A percentile compares a stretch with the other conserved stretches of the same genome.
Conservation (phyloP, 176 grass and related monocot genomes). For the Oryza glumipatula region DNA sequence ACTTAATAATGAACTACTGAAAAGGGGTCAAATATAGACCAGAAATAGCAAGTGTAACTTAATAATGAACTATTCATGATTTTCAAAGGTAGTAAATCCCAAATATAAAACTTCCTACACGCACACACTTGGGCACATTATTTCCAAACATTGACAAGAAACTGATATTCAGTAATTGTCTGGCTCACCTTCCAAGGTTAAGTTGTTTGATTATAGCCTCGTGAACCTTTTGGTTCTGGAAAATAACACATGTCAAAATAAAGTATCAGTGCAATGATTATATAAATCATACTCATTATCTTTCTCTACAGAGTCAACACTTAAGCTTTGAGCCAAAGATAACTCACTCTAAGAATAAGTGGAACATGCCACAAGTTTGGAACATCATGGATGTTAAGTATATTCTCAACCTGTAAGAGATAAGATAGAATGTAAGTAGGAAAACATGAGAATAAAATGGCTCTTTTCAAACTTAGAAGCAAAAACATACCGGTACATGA, state of each 20-base stretch:
- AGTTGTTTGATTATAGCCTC: slow-evolving; percentile 93
- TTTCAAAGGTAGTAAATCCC: slow-evolving; percentile 9
- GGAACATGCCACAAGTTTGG: slow-evolving; percentile 99
- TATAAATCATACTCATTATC: neutral
- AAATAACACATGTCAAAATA: slow-evolving; percentile 34
- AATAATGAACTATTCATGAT: neutral
- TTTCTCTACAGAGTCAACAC: neutral
- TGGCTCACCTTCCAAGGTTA: slow-evolving; percentile 70
- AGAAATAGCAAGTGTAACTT: neutral
- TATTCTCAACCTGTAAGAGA: slow-evolving; percentile 78
- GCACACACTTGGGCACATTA: neutral
- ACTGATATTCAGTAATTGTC: slow-evolving; percentile 29
- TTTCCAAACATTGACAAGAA: slow-evolving; percentile 10
- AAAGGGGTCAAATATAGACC: neutral
- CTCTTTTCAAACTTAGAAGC: neutral
- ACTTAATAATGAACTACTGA: neutral
- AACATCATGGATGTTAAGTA: slow-evolving; percentile 95
- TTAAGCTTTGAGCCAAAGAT: slow-evolving; percentile 29
- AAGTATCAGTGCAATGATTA: neutral
- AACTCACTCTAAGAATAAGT: slow-evolving; percentile 90
- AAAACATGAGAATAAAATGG: slow-evolving; percentile 17
- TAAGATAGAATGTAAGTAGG: slow-evolving; percentile 38
- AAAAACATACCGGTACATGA: slow-evolving; percentile 85
- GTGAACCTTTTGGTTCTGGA: slow-evolving; percentile 94
- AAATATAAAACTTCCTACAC: neutral